A percentile compares a stretch with the other conserved stretches of the same genome.
Conservation (phyloP, 164 flowering plant genomes). For the Brasenia schreberi region DNA sequence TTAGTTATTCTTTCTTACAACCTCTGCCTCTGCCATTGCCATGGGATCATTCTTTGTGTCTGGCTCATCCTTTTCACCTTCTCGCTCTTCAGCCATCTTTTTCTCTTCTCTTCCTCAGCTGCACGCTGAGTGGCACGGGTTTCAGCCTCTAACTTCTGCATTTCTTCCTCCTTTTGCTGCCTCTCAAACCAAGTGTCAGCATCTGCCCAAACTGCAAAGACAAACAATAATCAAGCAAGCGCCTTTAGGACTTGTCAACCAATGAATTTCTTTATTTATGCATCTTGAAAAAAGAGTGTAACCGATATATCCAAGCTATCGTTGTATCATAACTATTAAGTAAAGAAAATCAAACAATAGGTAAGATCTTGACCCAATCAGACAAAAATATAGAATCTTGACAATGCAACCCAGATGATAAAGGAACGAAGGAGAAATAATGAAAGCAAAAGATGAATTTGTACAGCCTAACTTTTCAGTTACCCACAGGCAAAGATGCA, state of each 20-base stretch:
- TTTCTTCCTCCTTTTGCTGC: conserved; percentile 93
- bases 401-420: too few species aligned
- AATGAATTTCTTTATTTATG: background rate
- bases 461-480: too few species aligned
- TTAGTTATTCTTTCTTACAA: conserved; percentile 19
- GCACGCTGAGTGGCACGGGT: conserved; percentile 63
- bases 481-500: too few species aligned
- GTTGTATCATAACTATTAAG: too few species aligned
- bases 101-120: conserved; percentile 84
- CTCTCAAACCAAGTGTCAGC: conserved; percentile 99
- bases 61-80: conserved; percentile 79
- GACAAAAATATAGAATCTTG: too few species aligned
- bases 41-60: conserved; percentile 58
- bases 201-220: conserved; percentile 90
- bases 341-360: too few species aligned
- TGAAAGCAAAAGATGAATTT: too few species aligned
- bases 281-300: too few species aligned
- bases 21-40: conserved; percentile 80
- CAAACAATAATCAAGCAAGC: background rate
- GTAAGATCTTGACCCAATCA: too few species aligned
- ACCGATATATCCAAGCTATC: too few species aligned
- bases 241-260: background rate
- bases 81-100: conserved; percentile 67
- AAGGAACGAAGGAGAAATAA: too few species aligned
- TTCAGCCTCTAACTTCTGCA: conserved; percentile 75